Conservation (phyloP, 768 basidiomycete species). For the Leucogyrophana mollusca region DNA sequence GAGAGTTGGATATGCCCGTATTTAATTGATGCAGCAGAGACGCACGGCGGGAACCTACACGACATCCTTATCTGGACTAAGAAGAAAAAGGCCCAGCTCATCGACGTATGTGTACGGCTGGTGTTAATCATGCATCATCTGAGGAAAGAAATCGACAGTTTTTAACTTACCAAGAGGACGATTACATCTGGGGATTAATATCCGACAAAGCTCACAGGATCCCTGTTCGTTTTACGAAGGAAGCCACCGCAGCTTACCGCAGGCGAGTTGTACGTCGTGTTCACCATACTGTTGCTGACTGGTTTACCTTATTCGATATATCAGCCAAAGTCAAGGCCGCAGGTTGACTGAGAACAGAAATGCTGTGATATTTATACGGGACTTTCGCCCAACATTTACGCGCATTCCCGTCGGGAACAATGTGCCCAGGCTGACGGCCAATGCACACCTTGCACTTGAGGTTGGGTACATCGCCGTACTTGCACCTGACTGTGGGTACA, state of each 20-base stretch:
- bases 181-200: conserved; percentile 60
- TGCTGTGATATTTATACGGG: conserved; percentile 45
- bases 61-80: conserved; percentile 21
- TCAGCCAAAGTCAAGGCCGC: conserved; percentile 21
- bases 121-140: neutral
- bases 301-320: conserved; percentile 4
- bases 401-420: conserved; percentile 47
- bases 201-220: conserved; percentile 57
- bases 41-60: conserved; percentile 45
- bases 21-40: conserved; percentile 48
- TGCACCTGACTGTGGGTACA: conserved; percentile 43
- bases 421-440: conserved; percentile 36
- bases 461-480: conserved; percentile 42
- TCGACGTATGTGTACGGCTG: conserved; percentile 40
- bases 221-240: conserved; percentile 52
- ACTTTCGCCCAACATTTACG: conserved; percentile 50
- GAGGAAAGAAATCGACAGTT: conserved; percentile 41
- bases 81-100: conserved; percentile 57
- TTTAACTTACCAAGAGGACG: conserved; percentile 46
- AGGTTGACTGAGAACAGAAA: conserved; percentile 46
- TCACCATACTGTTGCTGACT: neutral
- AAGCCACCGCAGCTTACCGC: conserved; percentile 46
- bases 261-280: conserved; percentile 27
- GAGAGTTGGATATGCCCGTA: conserved; percentile 59
- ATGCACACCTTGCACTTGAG: conserved; percentile 50